Percentiles rank a stretch among this genome's conserved stretches.
Evolutionary conservation across 768 basidiomycete genomes (phyloP).

Genomic region (Mrakia hoshinonis): DNA sequence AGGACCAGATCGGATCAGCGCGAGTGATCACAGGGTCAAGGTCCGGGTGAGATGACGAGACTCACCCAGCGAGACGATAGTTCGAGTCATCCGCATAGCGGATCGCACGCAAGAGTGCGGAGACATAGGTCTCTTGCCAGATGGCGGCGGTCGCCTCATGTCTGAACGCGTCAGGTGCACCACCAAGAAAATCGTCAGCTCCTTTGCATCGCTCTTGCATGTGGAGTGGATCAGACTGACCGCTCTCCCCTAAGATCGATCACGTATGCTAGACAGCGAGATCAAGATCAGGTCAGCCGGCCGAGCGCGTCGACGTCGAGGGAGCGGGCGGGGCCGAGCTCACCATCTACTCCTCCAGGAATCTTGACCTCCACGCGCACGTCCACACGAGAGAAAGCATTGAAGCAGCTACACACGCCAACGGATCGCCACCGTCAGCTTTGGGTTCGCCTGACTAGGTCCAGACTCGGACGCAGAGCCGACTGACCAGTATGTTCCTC

Average conservation of each 20-base stretch:
- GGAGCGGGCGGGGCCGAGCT: neutral
- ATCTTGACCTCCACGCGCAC: conserved; percentile 97
- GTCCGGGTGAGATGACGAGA: too few relatives aligned
- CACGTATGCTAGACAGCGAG: conserved; percentile 52
- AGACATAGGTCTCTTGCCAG: conserved; percentile 97
- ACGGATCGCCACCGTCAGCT: neutral
- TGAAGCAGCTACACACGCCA: conserved; percentile 64
- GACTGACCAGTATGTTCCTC: conserved; percentile 82
- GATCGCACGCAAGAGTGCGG: conserved; percentile 80
- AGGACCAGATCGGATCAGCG: neutral
- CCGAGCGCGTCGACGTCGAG: neutral
- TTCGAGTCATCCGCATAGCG: conserved; percentile 92
- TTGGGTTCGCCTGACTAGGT: neutral
- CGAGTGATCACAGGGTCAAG: neutral
- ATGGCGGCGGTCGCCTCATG: conserved; percentile 84
- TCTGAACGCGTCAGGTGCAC: conserved; percentile 43
- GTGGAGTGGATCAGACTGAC: conserved; percentile 50
- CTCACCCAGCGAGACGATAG: conserved; percentile 78
- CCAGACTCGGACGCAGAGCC: neutral
- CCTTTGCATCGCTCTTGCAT: too few relatives aligned
- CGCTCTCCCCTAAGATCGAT: conserved; percentile 89
- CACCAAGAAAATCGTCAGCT: neutral
- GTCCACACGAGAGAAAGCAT: conserved; percentile 94
- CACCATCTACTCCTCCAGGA: conserved; percentile 79
- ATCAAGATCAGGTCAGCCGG: neutral